Evolutionary conservation across 2,329 filamentous ascomycete genomes (phyloP).

Genomic region (Claviceps sp.): DNA sequence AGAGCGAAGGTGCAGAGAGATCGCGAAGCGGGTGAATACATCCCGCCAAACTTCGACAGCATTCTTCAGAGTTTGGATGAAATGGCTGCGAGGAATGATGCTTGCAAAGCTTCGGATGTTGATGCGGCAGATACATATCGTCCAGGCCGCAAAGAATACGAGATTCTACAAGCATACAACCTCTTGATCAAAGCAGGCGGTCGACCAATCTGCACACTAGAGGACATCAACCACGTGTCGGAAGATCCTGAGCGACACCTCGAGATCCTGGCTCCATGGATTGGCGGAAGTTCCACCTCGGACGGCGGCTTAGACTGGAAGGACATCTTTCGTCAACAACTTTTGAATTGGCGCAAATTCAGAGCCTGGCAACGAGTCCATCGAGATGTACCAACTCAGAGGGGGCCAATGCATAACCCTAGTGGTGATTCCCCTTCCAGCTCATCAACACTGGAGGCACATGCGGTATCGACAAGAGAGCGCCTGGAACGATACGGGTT

Average conservation of each 20-base stretch:
- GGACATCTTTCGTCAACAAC: constrained; percentile 2
- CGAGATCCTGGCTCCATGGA: constrained; percentile 2
- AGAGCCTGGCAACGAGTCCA: constrained; percentile 3
- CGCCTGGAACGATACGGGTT: constrained; percentile 1
- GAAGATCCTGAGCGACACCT: neutral
- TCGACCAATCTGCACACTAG: constrained; percentile 1
- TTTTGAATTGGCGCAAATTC: constrained; percentile 4
- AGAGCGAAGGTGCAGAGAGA: constrained; percentile 4
- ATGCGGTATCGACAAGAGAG: neutral
- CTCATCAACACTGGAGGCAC: neutral
- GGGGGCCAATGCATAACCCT: neutral
- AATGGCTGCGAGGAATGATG: constrained; percentile 5
- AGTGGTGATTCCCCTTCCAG: neutral
- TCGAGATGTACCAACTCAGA: neutral
- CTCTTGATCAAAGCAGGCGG: constrained; percentile 2
- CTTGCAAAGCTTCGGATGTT: neutral
- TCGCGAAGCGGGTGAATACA: constrained; percentile 2
- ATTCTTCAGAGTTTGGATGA: constrained; percentile 4
- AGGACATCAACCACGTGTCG: constrained; percentile 1
- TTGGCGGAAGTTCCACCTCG: neutral
- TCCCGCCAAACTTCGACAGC: constrained; percentile 3
- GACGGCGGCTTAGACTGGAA: constrained; percentile 2
- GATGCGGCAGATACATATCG: neutral
- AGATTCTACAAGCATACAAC: constrained; percentile 3
- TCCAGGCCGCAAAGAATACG: constrained; percentile 5